Conservation (phyloP, 1,284 basidiomycete genomes). For the Retiboletus flavoniger region DNA sequence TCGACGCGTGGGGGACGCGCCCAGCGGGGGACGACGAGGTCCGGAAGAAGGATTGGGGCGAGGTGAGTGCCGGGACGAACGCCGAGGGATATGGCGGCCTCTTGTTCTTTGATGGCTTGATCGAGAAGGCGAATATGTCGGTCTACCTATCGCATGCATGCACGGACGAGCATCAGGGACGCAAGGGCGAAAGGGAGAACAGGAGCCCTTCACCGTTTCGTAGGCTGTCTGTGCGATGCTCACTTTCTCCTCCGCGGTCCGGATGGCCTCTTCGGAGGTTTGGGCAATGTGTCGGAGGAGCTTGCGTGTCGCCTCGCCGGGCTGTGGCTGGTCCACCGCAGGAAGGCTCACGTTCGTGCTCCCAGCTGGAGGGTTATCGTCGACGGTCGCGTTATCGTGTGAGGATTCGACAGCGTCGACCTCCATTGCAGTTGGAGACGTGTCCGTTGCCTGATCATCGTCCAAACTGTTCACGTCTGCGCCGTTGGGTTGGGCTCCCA, state of each 20-base stretch:
- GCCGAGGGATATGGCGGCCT: slow-evolving; percentile 56
- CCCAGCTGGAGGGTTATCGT: neutral
- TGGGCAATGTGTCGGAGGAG: slow-evolving; percentile 58
- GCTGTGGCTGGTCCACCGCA: slow-evolving; percentile 7
- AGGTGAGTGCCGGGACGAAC: slow-evolving; percentile 52
- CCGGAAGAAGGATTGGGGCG: slow-evolving; percentile 56
- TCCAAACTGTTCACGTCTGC: neutral
- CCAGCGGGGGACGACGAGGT: slow-evolving; percentile 55
- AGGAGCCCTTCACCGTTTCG: slow-evolving; percentile 52
- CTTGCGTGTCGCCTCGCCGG: slow-evolving; percentile 42
- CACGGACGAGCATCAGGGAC: slow-evolving; percentile 2
- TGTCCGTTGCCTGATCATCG: neutral
- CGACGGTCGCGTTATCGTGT: neutral
- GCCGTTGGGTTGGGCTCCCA: neutral
- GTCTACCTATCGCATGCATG: slow-evolving; percentile 47
- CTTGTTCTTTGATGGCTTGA: slow-evolving; percentile 72
- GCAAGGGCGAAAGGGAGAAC: neutral
- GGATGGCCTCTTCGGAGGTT: slow-evolving; percentile 58
- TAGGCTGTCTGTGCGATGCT: slow-evolving; percentile 66
- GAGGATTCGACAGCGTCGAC: slow-evolving; percentile 5
- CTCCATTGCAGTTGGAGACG: slow-evolving; percentile 1
- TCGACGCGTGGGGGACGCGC: slow-evolving; percentile 43
- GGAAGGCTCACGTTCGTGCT: neutral
- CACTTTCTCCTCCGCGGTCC: slow-evolving; percentile 70
- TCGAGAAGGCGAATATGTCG: slow-evolving; percentile 72